phyloP scores from a whole-genome alignment of 2,329 filamentous ascomycete genomes.

The Neofusicoccum ribis region DNA sequence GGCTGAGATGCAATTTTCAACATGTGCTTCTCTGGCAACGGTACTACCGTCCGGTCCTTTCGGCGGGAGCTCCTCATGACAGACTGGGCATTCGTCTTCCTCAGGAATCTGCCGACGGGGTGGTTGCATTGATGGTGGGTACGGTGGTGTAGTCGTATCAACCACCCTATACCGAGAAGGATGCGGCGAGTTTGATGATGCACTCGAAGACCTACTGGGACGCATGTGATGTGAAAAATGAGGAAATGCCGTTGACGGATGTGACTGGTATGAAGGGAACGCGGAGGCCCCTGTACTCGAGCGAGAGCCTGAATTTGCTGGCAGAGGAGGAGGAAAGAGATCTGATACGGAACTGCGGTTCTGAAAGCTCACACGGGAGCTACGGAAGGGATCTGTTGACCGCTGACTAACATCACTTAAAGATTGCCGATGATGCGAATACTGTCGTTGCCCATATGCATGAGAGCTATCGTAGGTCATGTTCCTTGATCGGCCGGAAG shows the following conservation, averaged over 20 bases:
- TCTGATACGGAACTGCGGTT: background rate
- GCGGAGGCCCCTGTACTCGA: background rate
- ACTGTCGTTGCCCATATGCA: background rate
- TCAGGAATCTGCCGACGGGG: constrained; percentile 48
- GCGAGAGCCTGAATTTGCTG: background rate
- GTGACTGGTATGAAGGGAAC: background rate
- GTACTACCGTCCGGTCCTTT: constrained; percentile 41
- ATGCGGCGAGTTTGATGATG: constrained; percentile 19
- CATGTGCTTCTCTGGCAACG: constrained; percentile 44
- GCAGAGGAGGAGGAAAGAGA: background rate
- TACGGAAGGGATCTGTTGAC: background rate
- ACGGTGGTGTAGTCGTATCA: constrained; percentile 13
- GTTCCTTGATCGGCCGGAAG: constrained; percentile 8
- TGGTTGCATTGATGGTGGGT: constrained; percentile 22
- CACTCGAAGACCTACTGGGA: background rate
- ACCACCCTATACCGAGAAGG: constrained; percentile 2
- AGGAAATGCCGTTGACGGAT: background rate
- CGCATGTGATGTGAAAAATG: constrained; percentile 9
- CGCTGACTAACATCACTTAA: constrained; percentile 12
- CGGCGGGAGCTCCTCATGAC: constrained; percentile 69
- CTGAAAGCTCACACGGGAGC: background rate
- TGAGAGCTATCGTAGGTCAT: constrained; percentile 13
- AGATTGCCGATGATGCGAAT: constrained; percentile 4
- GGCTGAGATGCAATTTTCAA: constrained; percentile 43
- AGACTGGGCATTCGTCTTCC: constrained; percentile 79